A percentile compares a stretch with the other conserved stretches of the same genome.
phyloP scores from a whole-genome alignment of 495 filamentous ascomycete genomes.

The Penicillium canescens region DNA sequence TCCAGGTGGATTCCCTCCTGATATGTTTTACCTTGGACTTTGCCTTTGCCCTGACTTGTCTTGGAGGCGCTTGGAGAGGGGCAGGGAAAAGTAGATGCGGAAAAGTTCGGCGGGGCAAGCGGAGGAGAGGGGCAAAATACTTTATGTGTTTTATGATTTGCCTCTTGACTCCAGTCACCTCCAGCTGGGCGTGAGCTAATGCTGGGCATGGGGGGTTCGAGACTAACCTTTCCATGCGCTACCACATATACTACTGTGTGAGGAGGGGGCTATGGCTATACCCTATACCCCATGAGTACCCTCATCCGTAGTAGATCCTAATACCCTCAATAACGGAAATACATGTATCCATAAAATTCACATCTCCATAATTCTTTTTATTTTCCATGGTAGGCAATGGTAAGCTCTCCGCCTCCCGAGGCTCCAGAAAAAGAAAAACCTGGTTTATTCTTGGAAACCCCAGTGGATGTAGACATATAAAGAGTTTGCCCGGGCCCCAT shows the following conservation, averaged over 20 bases:
- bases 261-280: background rate
- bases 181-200: background rate
- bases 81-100: constrained; percentile 23
- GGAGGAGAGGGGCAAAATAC: constrained; percentile 11
- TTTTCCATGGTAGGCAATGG: constrained; percentile 4
- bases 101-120: constrained; percentile 20
- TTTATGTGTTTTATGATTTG: constrained; percentile 16
- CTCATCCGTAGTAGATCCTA: background rate
- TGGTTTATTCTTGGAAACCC: constrained; percentile 1
- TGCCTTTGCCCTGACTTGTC: background rate
- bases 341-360: background rate
- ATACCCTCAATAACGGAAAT: background rate
- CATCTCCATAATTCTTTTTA: constrained; percentile 1
- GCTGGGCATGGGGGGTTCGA: background rate
- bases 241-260: background rate
- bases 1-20: background rate
- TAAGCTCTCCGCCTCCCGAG: constrained; percentile 7
- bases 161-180: background rate
- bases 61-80: background rate
- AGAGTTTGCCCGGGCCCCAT: constrained; percentile 3
- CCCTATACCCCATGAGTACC: background rate
- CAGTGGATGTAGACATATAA: constrained; percentile 8
- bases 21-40: constrained; percentile 3
- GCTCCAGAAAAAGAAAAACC: background rate
- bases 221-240: background rate